phyloP scores from a whole-genome alignment of 2,329 filamentous ascomycete genomes.

The Plenodomus biglobosus region DNA sequence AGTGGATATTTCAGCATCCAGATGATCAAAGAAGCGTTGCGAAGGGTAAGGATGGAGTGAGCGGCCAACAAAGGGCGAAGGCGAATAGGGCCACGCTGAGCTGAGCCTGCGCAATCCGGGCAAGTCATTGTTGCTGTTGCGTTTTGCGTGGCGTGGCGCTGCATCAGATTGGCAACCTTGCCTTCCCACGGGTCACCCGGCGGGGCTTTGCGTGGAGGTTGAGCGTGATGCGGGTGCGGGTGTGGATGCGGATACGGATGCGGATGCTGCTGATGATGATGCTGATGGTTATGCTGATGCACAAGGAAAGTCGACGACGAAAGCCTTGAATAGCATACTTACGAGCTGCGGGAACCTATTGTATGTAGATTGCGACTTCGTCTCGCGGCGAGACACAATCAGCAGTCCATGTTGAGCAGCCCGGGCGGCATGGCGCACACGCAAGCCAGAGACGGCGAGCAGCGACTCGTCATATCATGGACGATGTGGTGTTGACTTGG shows the following conservation, averaged over 20 bases:
- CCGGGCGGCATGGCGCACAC: neutral
- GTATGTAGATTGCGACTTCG: neutral
- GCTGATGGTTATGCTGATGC: slow-evolving; percentile 13
- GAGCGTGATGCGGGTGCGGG: too few relatives aligned
- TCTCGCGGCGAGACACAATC: too few relatives aligned
- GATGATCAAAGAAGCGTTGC: slow-evolving; percentile 19
- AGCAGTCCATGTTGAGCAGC: neutral
- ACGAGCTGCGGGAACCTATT: slow-evolving; percentile 5
- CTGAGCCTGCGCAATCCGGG: slow-evolving; percentile 23
- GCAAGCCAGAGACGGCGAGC: slow-evolving; percentile 2
- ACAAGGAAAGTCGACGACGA: slow-evolving; percentile 4
- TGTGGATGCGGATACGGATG: too few relatives aligned
- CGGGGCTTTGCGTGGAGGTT: slow-evolving; percentile 17
- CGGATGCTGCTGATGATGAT: too few relatives aligned
- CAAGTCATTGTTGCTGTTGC: slow-evolving; percentile 10
- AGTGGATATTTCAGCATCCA: slow-evolving; percentile 35
- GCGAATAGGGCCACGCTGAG: slow-evolving; percentile 7
- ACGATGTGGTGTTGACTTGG: slow-evolving; percentile 13
- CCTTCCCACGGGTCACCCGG: slow-evolving; percentile 20
- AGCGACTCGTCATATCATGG: slow-evolving; percentile 2
- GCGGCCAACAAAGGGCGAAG: slow-evolving; percentile 5
- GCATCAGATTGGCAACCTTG: slow-evolving; percentile 15
- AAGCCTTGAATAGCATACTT: neutral
- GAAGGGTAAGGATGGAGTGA: neutral
- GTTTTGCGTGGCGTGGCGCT: slow-evolving; percentile 5